These are phyloP conservation scores for Fusarium foetens DNA, from an alignment of 2,329 filamentous ascomycete genomes.

Conservation along the genomic window DNA sequence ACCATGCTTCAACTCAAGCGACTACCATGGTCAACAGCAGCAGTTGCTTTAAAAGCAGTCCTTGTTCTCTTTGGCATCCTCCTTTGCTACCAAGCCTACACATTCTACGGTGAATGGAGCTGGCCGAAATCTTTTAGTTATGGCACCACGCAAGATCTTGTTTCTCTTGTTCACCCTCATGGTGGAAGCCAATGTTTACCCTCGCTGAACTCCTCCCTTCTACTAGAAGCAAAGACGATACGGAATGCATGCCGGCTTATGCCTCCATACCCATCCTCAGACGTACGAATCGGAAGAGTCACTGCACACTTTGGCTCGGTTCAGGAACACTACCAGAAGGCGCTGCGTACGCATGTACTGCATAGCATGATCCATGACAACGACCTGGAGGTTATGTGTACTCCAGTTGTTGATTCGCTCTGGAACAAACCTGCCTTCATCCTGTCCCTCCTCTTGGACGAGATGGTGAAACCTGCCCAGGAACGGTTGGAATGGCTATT, in stretches of 20 bases:
- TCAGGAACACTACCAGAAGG: not conserved
- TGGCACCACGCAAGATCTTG: not conserved
- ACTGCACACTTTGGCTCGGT: not conserved
- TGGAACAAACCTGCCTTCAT: slow-evolving; percentile 8
- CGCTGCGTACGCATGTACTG: not conserved
- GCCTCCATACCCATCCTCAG: not conserved
- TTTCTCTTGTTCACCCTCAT: not conserved
- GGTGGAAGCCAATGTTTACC: not conserved
- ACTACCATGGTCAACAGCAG: not conserved
- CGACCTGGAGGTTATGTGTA: not conserved
- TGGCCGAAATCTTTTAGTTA: not conserved
- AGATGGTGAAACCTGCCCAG: not conserved
- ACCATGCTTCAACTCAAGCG: not conserved
- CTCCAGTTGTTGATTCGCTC: not conserved
- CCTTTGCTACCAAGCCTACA: not conserved
- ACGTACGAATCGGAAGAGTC: not conserved
- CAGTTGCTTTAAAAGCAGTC: not conserved
- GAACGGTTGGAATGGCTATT: not conserved
- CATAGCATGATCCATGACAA: not conserved
- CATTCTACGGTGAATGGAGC: not conserved
- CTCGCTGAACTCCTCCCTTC: not conserved
- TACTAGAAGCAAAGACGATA: not conserved
- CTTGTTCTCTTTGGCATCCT: not conserved
- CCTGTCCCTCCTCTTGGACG: not conserved
- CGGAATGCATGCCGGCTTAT: not conserved